Evolutionary conservation across 2,329 filamentous ascomycete species (phyloP).

Genomic region (Cylindrodendrum hubeiense): DNA sequence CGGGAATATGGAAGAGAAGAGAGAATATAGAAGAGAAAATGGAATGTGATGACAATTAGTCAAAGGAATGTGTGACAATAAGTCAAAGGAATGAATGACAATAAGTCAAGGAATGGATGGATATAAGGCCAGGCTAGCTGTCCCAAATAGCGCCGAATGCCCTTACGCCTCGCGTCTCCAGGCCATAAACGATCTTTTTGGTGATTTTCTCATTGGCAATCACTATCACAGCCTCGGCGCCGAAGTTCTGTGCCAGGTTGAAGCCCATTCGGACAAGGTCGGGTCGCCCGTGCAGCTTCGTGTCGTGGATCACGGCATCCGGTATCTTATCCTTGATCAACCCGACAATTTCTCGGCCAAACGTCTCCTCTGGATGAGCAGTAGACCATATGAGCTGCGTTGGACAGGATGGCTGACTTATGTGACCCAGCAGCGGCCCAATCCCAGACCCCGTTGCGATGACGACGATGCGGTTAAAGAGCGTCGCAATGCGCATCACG

Average conservation of each 20-base stretch:
- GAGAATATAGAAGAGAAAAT: too few species aligned
- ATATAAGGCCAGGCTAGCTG: conserved; percentile 45
- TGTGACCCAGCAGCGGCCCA: conserved; percentile 73
- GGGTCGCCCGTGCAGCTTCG: conserved; percentile 67
- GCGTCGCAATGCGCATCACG: conserved; percentile 74
- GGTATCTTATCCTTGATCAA: conserved; percentile 69
- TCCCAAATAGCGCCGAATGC: conserved; percentile 84
- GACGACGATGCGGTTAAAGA: conserved; percentile 75
- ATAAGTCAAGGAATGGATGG: not conserved
- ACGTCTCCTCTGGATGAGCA: conserved; percentile 71
- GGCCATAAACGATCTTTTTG: conserved; percentile 74
- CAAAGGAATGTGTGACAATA: too few species aligned
- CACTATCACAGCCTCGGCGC: conserved; percentile 78
- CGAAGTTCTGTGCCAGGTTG: conserved; percentile 67
- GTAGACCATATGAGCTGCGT: conserved; percentile 79
- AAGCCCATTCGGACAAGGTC: conserved; percentile 65
- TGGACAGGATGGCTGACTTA: conserved; percentile 62
- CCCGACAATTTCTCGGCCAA: conserved; percentile 68
- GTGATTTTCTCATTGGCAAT: conserved; percentile 79
- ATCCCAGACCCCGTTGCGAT: conserved; percentile 82
- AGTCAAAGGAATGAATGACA: too few species aligned
- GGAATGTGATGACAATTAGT: too few species aligned
- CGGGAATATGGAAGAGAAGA: not conserved
- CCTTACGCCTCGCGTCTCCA: conserved; percentile 74
- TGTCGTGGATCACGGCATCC: conserved; percentile 76